Evolutionary conservation across 2,329 filamentous ascomycete species (phyloP).

Genomic region (Sphaceloma murrayae): DNA sequence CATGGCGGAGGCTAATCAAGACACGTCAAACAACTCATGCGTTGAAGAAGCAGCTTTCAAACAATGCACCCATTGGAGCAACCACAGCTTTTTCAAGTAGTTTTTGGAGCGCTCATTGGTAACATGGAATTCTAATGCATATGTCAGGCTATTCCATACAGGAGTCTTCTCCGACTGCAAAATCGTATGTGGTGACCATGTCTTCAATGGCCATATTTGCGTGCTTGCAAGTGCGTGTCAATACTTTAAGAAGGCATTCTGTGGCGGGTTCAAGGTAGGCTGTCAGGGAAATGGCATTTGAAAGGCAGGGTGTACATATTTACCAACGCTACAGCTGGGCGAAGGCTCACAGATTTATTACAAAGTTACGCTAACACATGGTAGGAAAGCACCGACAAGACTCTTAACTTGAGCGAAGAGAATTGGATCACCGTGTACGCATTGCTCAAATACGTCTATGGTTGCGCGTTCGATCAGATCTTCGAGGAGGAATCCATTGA

Average conservation of each 20-base stretch:
- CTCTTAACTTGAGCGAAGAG: not conserved
- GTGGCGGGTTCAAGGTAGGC: constrained; percentile 2
- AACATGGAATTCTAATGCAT: too few relatives aligned
- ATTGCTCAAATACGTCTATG: constrained; percentile 1
- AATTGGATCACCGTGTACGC: not conserved
- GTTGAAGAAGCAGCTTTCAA: too few relatives aligned
- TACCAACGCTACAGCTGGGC: too few relatives aligned
- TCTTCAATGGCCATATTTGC: not conserved
- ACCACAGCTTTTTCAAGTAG: too few relatives aligned
- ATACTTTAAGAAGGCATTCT: constrained; percentile 13
- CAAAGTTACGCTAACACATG: too few relatives aligned
- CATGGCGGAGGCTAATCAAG: too few relatives aligned
- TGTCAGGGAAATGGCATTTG: too few relatives aligned
- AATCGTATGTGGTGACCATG: not conserved
- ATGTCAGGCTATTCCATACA: not conserved
- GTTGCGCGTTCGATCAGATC: not conserved
- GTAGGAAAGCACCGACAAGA: not conserved
- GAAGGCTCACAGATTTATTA: too few relatives aligned
- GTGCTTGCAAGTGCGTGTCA: not conserved
- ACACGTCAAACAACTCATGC: too few relatives aligned
- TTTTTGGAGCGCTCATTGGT: too few relatives aligned
- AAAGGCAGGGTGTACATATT: too few relatives aligned
- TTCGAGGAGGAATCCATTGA: not conserved
- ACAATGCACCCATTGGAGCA: too few relatives aligned
- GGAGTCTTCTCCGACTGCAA: constrained; percentile 1